Evolutionary conservation across 331 rosid species (phyloP).

Genomic region (Erythrophleum ivorense): DNA sequence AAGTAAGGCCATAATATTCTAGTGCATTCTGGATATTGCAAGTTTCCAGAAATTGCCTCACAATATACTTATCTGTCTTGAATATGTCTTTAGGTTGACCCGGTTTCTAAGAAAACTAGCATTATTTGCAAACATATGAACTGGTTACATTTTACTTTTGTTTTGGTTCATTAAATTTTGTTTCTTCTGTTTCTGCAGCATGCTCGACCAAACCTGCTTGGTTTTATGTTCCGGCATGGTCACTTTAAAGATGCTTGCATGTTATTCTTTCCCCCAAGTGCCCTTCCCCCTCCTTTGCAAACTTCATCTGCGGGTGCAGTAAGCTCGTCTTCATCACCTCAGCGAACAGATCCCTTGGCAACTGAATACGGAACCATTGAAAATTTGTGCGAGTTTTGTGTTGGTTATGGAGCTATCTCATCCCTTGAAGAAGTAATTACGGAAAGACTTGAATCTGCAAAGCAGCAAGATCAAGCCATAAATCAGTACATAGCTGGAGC

Average conservation of each 20-base stretch:
- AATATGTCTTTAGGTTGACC: no score
- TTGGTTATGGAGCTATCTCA: constrained; percentile 83
- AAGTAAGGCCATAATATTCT: no score
- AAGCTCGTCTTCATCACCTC: constrained; percentile 90
- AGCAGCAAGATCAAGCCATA: constrained; percentile 55
- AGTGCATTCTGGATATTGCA: no score
- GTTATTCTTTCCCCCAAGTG: constrained; percentile 78
- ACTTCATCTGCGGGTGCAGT: constrained; percentile 62
- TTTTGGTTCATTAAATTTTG: no score
- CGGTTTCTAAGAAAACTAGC: no score
- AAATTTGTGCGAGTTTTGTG: constrained; percentile 77
- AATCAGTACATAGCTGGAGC: constrained; percentile 71
- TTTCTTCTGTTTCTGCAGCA: no score
- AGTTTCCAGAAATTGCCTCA: no score
- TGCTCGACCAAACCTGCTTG: constrained; percentile 81
- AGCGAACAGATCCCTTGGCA: constrained; percentile 75
- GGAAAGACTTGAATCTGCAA: constrained; percentile 63
- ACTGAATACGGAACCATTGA: constrained; percentile 89
- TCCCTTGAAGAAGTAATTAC: constrained; percentile 84
- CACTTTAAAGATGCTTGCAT: constrained; percentile 82
- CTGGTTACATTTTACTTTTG: no score
- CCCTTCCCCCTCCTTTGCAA: constrained; percentile 74
- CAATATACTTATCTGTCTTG: no score
- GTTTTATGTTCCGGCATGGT: constrained; percentile 88
- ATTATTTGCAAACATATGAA: no score